Percentiles rank a stretch among this genome's conserved stretches.
Conservation (phyloP, 176 grass and related monocot genomes). For the Oryza coarctata region DNA sequence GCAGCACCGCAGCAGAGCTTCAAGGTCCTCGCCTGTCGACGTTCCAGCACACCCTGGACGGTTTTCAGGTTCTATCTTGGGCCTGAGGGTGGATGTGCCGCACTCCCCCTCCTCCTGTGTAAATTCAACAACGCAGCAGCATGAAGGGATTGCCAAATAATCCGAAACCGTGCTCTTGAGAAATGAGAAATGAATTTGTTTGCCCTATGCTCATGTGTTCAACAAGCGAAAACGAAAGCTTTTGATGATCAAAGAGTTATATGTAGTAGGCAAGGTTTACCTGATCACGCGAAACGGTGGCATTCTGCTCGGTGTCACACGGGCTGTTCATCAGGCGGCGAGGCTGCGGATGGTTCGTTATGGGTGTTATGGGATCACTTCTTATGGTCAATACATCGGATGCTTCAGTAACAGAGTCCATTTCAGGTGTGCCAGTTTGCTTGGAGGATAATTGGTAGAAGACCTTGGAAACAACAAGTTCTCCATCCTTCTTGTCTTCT, state of each 20-base stretch:
- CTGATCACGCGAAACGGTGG: conserved; percentile 23
- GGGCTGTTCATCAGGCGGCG: conserved; percentile 27
- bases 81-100: conserved; percentile 1
- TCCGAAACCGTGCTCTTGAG: no score
- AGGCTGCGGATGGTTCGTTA: conserved; percentile 45
- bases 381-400: conserved; percentile 13
- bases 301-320: conserved; percentile 29
- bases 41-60: conserved; percentile 17
- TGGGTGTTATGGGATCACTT: conserved; percentile 63
- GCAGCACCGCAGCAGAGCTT: conserved; percentile 1
- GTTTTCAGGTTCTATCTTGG: conserved; percentile 26
- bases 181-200: no score
- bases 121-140: not conserved
- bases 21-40: not conserved
- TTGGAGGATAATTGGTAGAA: conserved; percentile 49
- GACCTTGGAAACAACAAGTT: conserved; percentile 70
- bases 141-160: not conserved
- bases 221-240: not conserved
- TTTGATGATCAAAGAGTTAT: not conserved
- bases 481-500: conserved; percentile 55
- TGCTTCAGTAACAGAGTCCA: not conserved
- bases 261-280: conserved; percentile 24
- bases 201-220: not conserved
- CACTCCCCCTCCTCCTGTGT: conserved; percentile 18
- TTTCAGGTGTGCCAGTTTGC: conserved; percentile 28